A percentile compares a stretch with the other conserved stretches of the same genome.
These are phyloP conservation scores for Backusella psychrophila DNA, from an alignment of 192 early-diverging fungal species.

Conservation along the genomic window DNA sequence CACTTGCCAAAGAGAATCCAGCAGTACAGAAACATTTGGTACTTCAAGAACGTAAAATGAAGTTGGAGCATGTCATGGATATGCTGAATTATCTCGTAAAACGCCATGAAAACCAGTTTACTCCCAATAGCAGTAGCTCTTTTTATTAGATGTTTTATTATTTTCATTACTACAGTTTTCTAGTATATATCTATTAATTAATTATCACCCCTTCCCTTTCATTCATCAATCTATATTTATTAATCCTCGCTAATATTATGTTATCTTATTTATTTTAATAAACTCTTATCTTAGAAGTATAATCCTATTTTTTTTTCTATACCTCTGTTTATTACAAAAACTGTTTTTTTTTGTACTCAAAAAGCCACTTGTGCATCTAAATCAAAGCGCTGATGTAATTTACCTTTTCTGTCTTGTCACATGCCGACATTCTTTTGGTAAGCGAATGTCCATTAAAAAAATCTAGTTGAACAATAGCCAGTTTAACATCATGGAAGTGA, in stretches of 20 bases:
- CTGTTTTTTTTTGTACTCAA: neutral
- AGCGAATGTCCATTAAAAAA: neutral
- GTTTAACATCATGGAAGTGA: neutral
- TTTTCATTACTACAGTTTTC: neutral
- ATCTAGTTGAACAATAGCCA: neutral
- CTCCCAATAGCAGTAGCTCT: neutral
- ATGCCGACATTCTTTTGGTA: neutral
- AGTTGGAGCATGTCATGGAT: slow-evolving; percentile 78
- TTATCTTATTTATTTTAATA: neutral
- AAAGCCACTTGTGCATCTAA: neutral
- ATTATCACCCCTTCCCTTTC: neutral
- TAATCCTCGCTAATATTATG: neutral
- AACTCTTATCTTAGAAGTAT: neutral
- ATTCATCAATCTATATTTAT: neutral
- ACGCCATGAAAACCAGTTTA: slow-evolving; percentile 31
- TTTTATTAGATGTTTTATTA: neutral
- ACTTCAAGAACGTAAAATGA: slow-evolving; percentile 78
- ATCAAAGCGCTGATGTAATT: neutral
- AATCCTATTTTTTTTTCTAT: neutral
- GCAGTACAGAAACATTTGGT: slow-evolving; percentile 78
- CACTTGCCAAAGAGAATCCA: slow-evolving; percentile 90
- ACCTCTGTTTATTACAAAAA: too few species aligned
- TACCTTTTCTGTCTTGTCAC: neutral
- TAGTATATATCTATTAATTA: neutral
- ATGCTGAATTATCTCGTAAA: slow-evolving; percentile 58